Base-by-base conservation (phyloP, 1,139 yeast species). In the Nakaseomyces delphensis region DNA sequence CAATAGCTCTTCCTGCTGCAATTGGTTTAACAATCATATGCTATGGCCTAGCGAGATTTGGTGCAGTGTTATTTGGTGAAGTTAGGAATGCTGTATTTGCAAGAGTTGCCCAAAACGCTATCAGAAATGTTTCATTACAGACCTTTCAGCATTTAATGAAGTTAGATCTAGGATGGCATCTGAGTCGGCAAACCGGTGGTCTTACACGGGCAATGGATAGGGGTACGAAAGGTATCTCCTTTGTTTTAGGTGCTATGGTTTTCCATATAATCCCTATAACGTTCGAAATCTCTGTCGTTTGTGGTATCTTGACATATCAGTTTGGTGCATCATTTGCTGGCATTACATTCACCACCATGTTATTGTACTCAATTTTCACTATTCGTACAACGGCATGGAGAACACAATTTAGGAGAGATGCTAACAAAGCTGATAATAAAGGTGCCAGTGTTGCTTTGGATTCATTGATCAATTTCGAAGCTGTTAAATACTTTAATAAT, bases 211-310 rank as follows among this genome's bases (percentile, higher is more conserved):
- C 98, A 1, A 91, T 91, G 55, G 99, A 91, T 58, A 71, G 98
- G 53, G 99, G 99, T 60, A 91, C 97, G 1, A 91, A 91, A 55
- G 98, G 99, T 65, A 91, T 91, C 42, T 82, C 95, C 19, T 89
- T 83, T 56, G 96, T 91, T 4, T 68, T 91, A 42, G 79, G 85
- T 32, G 96, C 98, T 3, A 84, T 91, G 95, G 96, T 93, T 11
- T 91, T 91, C 67, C 98, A 93, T 60, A 89, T 91, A 24, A 71
- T 91, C 36, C 99, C 99, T 5, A 83, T 91, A 30, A 73, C 94
- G 1, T 83, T 91, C 60, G 99, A 91, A 63, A 91, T 91, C 42
- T 73, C 84, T 3, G 79, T 91, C 46, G 99, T 91, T 6, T 85
- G 96, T 62, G 96, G 97, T 45, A 84, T 91, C 37, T 69, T 91